phyloP scores from a whole-genome alignment of 2,329 filamentous ascomycete genomes.

The Zymoseptoria pseudotritici region DNA sequence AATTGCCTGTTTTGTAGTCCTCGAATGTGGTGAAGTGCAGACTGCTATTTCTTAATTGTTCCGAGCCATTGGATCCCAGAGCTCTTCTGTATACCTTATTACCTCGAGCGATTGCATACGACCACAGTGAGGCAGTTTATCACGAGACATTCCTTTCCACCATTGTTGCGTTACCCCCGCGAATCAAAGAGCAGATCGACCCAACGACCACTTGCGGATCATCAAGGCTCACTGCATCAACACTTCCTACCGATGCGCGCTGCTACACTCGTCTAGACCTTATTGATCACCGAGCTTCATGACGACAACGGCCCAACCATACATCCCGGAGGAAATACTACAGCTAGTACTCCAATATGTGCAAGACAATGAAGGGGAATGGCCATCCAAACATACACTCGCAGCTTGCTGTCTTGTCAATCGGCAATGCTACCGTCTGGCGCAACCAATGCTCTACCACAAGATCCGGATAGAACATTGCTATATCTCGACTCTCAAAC shows the following conservation, averaged over 20 bases:
- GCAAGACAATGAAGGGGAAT: background rate
- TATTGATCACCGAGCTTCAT: background rate
- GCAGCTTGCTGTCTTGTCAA: background rate
- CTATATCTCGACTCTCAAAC: background rate
- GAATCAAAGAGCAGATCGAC: background rate
- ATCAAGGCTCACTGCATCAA: too few relatives aligned
- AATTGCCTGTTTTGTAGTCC: background rate
- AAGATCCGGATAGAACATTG: background rate
- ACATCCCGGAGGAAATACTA: background rate
- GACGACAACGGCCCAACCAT: background rate
- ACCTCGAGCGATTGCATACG: too few relatives aligned
- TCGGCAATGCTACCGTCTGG: background rate
- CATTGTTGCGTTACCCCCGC: background rate
- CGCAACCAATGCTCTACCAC: background rate
- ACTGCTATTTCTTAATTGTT: background rate
- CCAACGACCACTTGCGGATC: background rate
- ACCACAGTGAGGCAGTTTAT: too few relatives aligned
- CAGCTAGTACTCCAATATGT: background rate
- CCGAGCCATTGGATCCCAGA: background rate
- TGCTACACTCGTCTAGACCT: background rate
- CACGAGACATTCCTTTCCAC: background rate
- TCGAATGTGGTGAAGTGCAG: background rate
- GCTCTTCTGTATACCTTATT: too few relatives aligned
- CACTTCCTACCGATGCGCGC: background rate
- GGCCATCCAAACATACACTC: background rate